phyloP scores from a whole-genome alignment of 2,329 filamentous ascomycete species.

The Beauveria caledonica region DNA sequence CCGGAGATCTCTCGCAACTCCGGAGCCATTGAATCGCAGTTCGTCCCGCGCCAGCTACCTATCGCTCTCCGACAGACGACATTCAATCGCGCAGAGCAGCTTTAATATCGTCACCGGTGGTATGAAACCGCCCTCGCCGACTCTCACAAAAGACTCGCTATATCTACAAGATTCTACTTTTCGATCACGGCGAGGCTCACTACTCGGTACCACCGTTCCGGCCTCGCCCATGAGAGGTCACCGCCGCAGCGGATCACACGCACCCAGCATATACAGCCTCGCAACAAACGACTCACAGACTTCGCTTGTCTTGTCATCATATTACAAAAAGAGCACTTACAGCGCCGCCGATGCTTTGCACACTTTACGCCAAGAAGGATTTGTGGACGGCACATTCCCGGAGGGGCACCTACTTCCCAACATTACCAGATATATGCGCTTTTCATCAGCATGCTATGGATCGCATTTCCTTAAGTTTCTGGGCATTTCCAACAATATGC shows the following conservation, averaged over 20 bases:
- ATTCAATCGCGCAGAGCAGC: slow-evolving; percentile 49
- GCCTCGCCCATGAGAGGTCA: slow-evolving; percentile 13
- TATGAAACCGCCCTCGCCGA: slow-evolving; percentile 37
- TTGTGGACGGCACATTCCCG: slow-evolving; percentile 51
- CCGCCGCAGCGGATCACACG: slow-evolving; percentile 22
- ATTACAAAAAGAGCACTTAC: slow-evolving; percentile 40
- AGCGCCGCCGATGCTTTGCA: slow-evolving; percentile 39
- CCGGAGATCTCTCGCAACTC: slow-evolving; percentile 14
- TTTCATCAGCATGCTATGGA: slow-evolving; percentile 59
- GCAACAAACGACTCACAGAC: slow-evolving; percentile 47
- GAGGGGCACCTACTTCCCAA: slow-evolving; percentile 51
- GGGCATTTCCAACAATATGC: slow-evolving; percentile 48
- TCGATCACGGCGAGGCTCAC: slow-evolving; percentile 17
- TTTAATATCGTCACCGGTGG: slow-evolving; percentile 43
- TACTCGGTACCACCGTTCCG: slow-evolving; percentile 3
- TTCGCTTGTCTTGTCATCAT: slow-evolving; percentile 43
- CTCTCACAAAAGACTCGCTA: slow-evolving; percentile 19
- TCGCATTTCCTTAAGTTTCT: slow-evolving; percentile 55
- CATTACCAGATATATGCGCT: slow-evolving; percentile 57
- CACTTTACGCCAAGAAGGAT: slow-evolving; percentile 42
- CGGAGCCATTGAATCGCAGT: slow-evolving; percentile 26
- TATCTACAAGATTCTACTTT: background rate
- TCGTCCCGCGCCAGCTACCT: slow-evolving; percentile 41
- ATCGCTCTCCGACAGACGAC: slow-evolving; percentile 41
- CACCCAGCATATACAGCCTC: slow-evolving; percentile 53